Evolutionary conservation across 2,329 filamentous ascomycete genomes (phyloP), one percentile per base, ranked within the genome.

Genomic region (Claviceps sp.): DNA sequence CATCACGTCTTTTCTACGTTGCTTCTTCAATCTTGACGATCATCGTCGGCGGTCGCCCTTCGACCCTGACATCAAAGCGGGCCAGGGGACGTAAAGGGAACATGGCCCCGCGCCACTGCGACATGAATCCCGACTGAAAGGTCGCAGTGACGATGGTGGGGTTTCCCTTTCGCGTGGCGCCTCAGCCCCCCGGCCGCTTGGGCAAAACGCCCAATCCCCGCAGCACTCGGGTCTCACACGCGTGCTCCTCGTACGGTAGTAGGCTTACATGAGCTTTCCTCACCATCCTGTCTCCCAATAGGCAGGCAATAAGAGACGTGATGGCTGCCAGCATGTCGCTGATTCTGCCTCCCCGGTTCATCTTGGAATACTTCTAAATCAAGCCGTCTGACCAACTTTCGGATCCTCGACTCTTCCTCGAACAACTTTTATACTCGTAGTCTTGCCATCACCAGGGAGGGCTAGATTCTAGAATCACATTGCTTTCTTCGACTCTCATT

Each of bases 171-270:
- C 40, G 44, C 49, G 49, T 54, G 49, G 52, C 52, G 48, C 49
- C 49, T 54, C 41, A 54, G 49, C 52, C 49, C 52, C 49, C 44
- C 17, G 42, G 39, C 17, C 22, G 24, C 47, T 26, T 53, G 47
- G 42, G 13, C 48, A 24, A 7, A 42, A 39, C 41, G 37, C 41
- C 40, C 19, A 34, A 44, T 26, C 11, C 22, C 41, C 41, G 10
- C 17, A 48, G 30, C 49, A 46, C 40, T 52, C 43, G 51, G 47
- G 47, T 50, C 41, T 43, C 51, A 50, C 48, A 40, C 17, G 34
- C 17, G n/a, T 38, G 42, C 26, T 11, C 42, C 50, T 34, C 10
- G 30, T 34, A 34, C 30, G 30, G 30, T 34, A 34, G 22, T 38
- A 45, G 47, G 24, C 45, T 53, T 50, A 45, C 42, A 50, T 45